Base-by-base conservation (phyloP, 805 yeast genomes). In the Pichia nanzhaoensis region DNA sequence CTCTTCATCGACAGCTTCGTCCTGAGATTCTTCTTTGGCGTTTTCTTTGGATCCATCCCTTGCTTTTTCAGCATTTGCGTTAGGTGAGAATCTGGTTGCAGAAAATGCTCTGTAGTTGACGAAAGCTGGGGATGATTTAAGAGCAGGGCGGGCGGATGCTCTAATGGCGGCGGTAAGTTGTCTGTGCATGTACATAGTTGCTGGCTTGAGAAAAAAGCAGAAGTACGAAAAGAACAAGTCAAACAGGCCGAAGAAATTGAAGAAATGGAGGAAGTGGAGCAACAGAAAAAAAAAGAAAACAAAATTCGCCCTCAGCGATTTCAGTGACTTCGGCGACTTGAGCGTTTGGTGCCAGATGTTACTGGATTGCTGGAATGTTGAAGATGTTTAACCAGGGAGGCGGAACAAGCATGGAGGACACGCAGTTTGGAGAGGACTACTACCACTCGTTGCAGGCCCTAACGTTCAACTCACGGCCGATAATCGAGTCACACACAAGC, bases 381-480 rank as follows among this genome's bases (percentile, higher is more conserved):
- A n/a, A n/a, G n/a, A n/a, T n/a, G n/a, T n/a, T n/a, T n/a, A n/a
- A n/a, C n/a, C n/a, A n/a, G n/a, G n/a, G n/a, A n/a, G n/a, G n/a
- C n/a, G n/a, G n/a, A n/a, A n/a, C n/a, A n/a, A 24, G 9, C 28
- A 24, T 24, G 28, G 28, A 24, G 28, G 28, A 10, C 28, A 24
- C 28, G 5, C 57, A 53, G 57, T 63, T 58, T 51, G 70, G 77
- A 39, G 67, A 75, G 49, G 96, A 90, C 63, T 91, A 83, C 63
- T 74, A 75, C 35, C 75, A 75, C 51, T 79, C 89, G 28, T 69
- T 91, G 35, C 74, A 74, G 30, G 93, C 86, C 47, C 70, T 93
- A 49, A 87, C 95, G 4, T 83, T 84, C 66, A 90, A 89, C 63
- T 87, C 96, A 7, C 73, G 88, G 48, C 97, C 97, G 10, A 85